Evolutionary conservation across 108 stramenopile species (phyloP).

Genomic region (Cyclotella choctawhatcheeana): DNA sequence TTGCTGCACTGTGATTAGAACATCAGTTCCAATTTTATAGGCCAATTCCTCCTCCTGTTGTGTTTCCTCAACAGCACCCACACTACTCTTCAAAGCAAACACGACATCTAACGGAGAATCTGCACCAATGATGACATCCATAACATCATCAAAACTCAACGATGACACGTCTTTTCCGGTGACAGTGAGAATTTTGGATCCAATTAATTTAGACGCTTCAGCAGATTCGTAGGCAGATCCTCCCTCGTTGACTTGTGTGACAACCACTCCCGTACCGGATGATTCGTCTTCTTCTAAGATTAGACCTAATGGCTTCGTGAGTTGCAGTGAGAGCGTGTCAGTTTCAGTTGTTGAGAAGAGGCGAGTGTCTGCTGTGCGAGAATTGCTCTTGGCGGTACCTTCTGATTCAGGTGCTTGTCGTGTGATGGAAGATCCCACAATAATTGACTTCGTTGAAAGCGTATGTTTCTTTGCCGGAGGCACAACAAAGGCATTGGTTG

Average conservation of each 20-base stretch:
- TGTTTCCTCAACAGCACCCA: neutral
- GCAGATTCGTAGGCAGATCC: slow-evolving; percentile 62
- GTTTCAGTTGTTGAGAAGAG: neutral
- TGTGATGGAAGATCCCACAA: no score
- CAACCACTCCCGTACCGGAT: slow-evolving; percentile 58
- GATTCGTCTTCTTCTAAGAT: slow-evolving; percentile 80
- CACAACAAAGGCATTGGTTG: no score
- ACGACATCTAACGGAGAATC: slow-evolving; percentile 64
- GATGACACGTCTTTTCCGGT: slow-evolving; percentile 64
- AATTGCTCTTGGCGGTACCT: no score
- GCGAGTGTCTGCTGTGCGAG: neutral
- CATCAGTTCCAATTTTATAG: slow-evolving; percentile 65
- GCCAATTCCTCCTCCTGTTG: slow-evolving; percentile 14
- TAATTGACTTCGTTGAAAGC: no score
- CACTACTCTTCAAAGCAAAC: slow-evolving; percentile 34
- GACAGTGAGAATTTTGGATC: slow-evolving; percentile 51
- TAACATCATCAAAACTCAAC: slow-evolving; percentile 73
- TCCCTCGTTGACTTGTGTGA: slow-evolving; percentile 61
- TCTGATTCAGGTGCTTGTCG: neutral
- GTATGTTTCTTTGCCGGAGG: no score
- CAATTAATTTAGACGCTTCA: slow-evolving; percentile 45
- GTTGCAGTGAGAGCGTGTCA: slow-evolving; percentile 36
- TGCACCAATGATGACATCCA: slow-evolving; percentile 69
- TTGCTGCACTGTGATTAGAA: slow-evolving; percentile 65
- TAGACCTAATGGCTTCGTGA: slow-evolving; percentile 78